Percentiles rank a stretch among this genome's conserved stretches.
These are phyloP conservation scores for Polysphondylium violaceum DNA, from an alignment of 78 protist genomes.

Conservation along the genomic window DNA sequence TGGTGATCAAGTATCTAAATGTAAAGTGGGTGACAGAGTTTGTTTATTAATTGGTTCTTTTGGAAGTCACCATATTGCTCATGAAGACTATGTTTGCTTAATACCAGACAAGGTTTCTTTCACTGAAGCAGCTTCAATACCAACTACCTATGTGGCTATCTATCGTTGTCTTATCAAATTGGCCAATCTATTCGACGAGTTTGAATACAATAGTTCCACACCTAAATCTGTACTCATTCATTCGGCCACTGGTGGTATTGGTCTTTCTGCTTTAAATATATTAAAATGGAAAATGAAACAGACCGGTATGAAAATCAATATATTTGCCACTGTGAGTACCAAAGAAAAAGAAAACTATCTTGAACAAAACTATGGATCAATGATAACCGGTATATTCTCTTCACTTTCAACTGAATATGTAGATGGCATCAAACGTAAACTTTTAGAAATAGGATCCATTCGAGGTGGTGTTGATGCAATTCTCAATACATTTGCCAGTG, in stretches of 20 bases:
- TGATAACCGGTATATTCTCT: conserved; percentile 10
- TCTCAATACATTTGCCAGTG: conserved; percentile 32
- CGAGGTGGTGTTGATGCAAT: conserved; percentile 74
- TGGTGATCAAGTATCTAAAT: neutral
- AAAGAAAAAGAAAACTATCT: conserved; percentile 37
- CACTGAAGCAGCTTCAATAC: conserved; percentile 40
- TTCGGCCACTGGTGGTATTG: conserved; percentile 2
- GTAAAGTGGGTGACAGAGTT: conserved; percentile 55
- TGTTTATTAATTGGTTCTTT: neutral
- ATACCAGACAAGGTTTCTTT: conserved; percentile 14
- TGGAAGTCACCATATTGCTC: neutral
- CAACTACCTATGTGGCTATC: neutral
- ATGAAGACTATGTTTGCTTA: neutral
- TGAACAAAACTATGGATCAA: conserved; percentile 3
- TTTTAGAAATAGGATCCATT: neutral
- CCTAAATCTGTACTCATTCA: conserved; percentile 4
- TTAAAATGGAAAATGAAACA: conserved; percentile 5
- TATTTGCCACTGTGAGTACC: conserved; percentile 27
- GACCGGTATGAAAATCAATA: neutral
- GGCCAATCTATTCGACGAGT: neutral
- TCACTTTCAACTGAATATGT: neutral
- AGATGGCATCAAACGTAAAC: neutral
- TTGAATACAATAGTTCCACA: neutral
- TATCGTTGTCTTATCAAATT: neutral
- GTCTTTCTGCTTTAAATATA: neutral